Evolutionary conservation across 23 red algal genomes (phyloP).

Genomic region (Gracilariopsis chorda): DNA sequence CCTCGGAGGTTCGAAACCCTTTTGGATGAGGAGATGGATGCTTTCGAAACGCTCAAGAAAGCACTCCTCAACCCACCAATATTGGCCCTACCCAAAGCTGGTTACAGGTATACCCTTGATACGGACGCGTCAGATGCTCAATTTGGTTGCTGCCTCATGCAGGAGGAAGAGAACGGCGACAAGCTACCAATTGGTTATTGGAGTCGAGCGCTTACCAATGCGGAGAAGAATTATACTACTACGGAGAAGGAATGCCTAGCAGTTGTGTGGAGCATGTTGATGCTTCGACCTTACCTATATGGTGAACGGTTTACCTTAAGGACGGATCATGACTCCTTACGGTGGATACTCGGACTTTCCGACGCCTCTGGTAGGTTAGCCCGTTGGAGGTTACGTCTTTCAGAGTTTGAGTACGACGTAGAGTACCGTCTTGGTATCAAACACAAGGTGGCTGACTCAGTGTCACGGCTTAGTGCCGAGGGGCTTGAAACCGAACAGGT

Average conservation of each 20-base stretch:
- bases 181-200: conserved; percentile 36
- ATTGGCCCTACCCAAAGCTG: conserved; percentile 13
- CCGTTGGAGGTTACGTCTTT: conserved; percentile 28
- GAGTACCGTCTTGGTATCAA: conserved; percentile 13
- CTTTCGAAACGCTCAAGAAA: neutral
- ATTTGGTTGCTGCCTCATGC: neutral
- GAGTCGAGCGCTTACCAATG: neutral
- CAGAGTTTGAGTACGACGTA: conserved; percentile 21
- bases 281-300: conserved; percentile 20
- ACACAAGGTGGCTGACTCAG: conserved; percentile 1
- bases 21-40: neutral
- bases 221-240: conserved; percentile 6
- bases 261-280: conserved; percentile 23
- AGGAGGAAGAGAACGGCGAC: conserved; percentile 4
- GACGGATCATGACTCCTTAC: conserved; percentile 23
- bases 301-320: neutral
- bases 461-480: neutral
- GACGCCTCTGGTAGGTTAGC: conserved; percentile 7
- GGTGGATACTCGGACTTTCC: neutral
- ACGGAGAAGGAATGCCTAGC: conserved; percentile 26
- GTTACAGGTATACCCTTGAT: neutral
- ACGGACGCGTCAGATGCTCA: neutral
- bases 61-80: neutral
- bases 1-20: neutral
- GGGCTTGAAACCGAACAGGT: neutral